These are phyloP conservation scores for Fusarium sambucinum DNA, from an alignment of 2,329 filamentous ascomycete species.

Conservation along the genomic window DNA sequence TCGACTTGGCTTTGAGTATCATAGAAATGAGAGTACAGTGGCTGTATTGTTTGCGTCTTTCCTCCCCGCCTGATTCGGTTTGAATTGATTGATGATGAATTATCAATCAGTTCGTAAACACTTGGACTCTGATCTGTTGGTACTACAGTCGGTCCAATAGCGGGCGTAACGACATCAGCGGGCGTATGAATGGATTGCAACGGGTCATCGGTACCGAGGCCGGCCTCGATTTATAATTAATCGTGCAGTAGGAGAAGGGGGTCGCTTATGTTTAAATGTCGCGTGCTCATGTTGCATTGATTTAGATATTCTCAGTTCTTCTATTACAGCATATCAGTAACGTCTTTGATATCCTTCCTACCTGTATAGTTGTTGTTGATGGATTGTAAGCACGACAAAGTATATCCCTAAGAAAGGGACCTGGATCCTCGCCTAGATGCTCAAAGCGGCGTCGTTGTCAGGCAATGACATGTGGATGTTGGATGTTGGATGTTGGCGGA, in stretches of 20 bases:
- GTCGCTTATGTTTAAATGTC: constrained; percentile 34
- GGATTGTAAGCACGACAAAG: background rate
- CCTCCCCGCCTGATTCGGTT: constrained; percentile 1
- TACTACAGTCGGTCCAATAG: constrained; percentile 13
- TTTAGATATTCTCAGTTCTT: background rate
- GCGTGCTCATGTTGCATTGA: constrained; percentile 36
- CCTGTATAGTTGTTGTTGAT: background rate
- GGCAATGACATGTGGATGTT: constrained; percentile 14
- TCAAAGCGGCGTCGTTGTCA: constrained; percentile 25
- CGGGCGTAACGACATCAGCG: constrained; percentile 38
- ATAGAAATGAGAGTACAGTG: background rate
- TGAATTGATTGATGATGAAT: constrained; percentile 6
- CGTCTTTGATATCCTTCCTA: background rate
- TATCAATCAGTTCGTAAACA: constrained; percentile 5
- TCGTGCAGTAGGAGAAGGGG: constrained; percentile 12
- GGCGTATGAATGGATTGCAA: constrained; percentile 26
- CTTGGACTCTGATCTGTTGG: background rate
- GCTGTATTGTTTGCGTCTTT: background rate
- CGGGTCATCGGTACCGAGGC: constrained; percentile 30
- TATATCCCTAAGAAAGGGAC: background rate
- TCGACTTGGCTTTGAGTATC: background rate
- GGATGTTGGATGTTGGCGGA: background rate
- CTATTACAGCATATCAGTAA: background rate
- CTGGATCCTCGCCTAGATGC: background rate
- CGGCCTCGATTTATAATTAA: constrained; percentile 19